Conservation (phyloP, 1,284 basidiomycete genomes). For the Flammula alnicola region DNA sequence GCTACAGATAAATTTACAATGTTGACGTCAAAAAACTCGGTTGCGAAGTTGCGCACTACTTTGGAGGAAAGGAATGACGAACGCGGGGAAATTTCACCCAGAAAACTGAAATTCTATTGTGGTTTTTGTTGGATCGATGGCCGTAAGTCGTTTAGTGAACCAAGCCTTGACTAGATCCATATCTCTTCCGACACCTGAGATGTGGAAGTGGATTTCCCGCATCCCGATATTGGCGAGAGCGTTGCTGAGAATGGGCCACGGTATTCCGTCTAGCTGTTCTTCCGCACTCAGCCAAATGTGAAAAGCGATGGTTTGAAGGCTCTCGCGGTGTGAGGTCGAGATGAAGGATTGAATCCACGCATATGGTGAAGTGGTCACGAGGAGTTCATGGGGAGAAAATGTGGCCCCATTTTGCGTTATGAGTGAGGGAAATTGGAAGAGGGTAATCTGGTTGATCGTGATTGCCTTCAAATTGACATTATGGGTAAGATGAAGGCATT, state of each 20-base stretch:
- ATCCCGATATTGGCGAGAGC: constrained; percentile 12
- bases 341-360: constrained; percentile 32
- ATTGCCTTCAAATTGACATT: constrained; percentile 25
- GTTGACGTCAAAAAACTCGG: too few species aligned
- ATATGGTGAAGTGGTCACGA: constrained; percentile 22
- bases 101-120: not conserved
- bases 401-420: constrained; percentile 4
- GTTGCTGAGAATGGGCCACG: constrained; percentile 29
- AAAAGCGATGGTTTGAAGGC: constrained; percentile 23
- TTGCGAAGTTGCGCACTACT: too few species aligned
- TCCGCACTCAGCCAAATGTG: constrained; percentile 36
- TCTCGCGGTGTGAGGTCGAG: constrained; percentile 22
- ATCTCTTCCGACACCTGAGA: constrained; percentile 29
- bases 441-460: constrained; percentile 31
- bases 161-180: constrained; percentile 14
- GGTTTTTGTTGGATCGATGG: not conserved
- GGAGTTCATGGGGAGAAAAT: constrained; percentile 4
- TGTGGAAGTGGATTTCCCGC: constrained; percentile 22
- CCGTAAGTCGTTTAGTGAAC: constrained; percentile 15
- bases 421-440: constrained; percentile 33
- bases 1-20: too few species aligned
- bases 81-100: not conserved
- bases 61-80: too few species aligned
- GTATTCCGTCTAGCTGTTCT: constrained; percentile 31
- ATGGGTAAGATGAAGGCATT: constrained; percentile 21